These are phyloP conservation scores for Mucor indicus DNA, from an alignment of 371 early-diverging fungal genomes.

Conservation along the genomic window DNA sequence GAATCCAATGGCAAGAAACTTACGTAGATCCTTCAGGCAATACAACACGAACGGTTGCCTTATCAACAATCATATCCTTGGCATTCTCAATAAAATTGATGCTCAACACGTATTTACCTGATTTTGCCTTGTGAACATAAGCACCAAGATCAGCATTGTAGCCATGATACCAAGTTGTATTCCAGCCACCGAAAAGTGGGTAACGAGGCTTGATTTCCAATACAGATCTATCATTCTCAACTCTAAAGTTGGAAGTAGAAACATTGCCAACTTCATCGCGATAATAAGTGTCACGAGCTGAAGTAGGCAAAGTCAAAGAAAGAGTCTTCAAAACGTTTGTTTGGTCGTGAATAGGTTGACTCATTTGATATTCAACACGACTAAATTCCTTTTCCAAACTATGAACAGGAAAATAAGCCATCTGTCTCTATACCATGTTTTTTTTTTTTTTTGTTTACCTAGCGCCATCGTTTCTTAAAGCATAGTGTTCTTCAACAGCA, in stretches of 20 bases:
- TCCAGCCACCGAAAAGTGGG: slow-evolving; percentile 96
- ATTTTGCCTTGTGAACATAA: slow-evolving; percentile 54
- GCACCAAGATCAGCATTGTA: slow-evolving; percentile 71
- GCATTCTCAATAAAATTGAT: slow-evolving; percentile 71
- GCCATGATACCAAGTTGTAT: slow-evolving; percentile 90
- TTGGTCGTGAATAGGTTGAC: slow-evolving; percentile 42
- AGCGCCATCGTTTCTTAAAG: slow-evolving; percentile 81
- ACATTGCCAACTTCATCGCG: slow-evolving; percentile 97
- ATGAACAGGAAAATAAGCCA: not conserved
- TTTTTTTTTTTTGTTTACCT: slow-evolving; percentile 39
- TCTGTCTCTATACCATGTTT: not conserved
- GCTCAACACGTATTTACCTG: slow-evolving; percentile 56
- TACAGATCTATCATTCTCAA: slow-evolving; percentile 44
- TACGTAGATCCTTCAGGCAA: slow-evolving; percentile 93
- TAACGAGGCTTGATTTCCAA: slow-evolving; percentile 84
- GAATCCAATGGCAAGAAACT: no score
- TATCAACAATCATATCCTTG: slow-evolving; percentile 59
- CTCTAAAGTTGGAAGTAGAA: slow-evolving; percentile 79
- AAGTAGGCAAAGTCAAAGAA: slow-evolving; percentile 60
- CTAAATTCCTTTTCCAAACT: slow-evolving; percentile 77
- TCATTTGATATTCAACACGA: slow-evolving; percentile 65
- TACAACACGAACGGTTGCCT: slow-evolving; percentile 69
- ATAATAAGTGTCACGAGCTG: slow-evolving; percentile 77
- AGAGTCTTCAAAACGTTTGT: slow-evolving; percentile 60
- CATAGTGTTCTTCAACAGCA: slow-evolving; percentile 82